These are phyloP conservation scores for Podosphaera aphanis DNA, from an alignment of 2,329 filamentous ascomycete genomes.

Conservation along the genomic window DNA sequence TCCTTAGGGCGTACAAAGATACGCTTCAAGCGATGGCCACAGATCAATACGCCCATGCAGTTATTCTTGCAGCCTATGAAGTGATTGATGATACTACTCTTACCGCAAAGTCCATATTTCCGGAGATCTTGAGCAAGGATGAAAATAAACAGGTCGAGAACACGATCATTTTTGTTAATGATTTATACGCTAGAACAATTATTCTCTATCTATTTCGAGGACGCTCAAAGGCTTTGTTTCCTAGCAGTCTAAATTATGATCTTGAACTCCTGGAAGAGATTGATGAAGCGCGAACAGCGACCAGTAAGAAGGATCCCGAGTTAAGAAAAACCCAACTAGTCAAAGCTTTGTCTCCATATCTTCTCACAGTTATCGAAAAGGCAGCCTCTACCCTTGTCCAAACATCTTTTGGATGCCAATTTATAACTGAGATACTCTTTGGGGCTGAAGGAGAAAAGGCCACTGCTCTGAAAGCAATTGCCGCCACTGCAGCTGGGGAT, in stretches of 20 bases:
- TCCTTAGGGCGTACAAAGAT: conserved; percentile 77
- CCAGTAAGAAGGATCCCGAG: conserved; percentile 78
- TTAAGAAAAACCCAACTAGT: conserved; percentile 54
- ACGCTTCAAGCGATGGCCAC: conserved; percentile 66
- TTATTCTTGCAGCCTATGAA: conserved; percentile 71
- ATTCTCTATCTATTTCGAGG: conserved; percentile 65
- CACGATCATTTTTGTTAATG: conserved; percentile 38
- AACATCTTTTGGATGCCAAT: conserved; percentile 66
- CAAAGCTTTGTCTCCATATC: conserved; percentile 45
- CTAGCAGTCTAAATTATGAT: conserved; percentile 37
- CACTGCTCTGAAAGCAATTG: conserved; percentile 46
- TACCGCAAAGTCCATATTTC: conserved; percentile 62
- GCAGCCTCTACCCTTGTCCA: conserved; percentile 44
- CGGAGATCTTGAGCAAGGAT: conserved; percentile 59
- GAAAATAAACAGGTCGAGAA: conserved; percentile 38
- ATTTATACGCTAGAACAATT: conserved; percentile 39
- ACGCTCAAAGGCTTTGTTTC: conserved; percentile 35
- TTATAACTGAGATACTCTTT: conserved; percentile 63
- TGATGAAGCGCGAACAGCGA: conserved; percentile 54
- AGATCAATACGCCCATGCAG: conserved; percentile 53
- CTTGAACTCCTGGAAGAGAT: conserved; percentile 53
- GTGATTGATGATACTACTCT: conserved; percentile 87
- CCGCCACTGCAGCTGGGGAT: conserved; percentile 35
- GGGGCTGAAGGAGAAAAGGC: conserved; percentile 52
- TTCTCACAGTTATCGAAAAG: conserved; percentile 50